Base-by-base conservation (phyloP, 352 stramenopile species). In the Globisporangium splendens region DNA sequence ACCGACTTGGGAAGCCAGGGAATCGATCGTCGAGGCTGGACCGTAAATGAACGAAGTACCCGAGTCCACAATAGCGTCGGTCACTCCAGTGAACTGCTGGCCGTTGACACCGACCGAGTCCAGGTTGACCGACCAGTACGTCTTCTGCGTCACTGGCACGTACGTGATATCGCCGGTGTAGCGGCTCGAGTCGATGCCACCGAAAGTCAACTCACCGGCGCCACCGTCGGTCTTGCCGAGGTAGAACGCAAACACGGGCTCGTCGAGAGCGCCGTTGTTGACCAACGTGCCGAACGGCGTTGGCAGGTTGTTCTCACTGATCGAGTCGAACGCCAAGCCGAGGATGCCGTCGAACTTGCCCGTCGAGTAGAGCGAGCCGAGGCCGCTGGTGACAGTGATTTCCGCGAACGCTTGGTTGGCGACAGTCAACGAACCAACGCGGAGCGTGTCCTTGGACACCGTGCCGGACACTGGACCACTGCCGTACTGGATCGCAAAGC, bases 291-390 rank as follows among this genome's bases (percentile, higher is more conserved):
- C 70, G 67, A 98, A 96, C 5, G 89, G 83, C 11, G 93, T 97
- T 24, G 69, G 69, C 2, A 88, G 73, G 48, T 81, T 71, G 44
- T 88, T 87, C 35, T 96, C 78, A 33, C 68, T 81, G 61, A 98
- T 90, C 35, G 73, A 69, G 49, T 89, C 79, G 56, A 97, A 98
- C 47, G 75, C 93, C 11, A 97, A 62, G 60, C 93, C 93, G 39
- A 97, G 72, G 60, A 98, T 96, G 42, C 93, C 93, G 75, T 98
- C 93, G 68, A 98, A 98, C 44, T 97, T 95, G 49, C 89, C 91
- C 11, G 96, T 57, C 22, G 73, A 81, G 66, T 95, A 98, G 7
- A 83, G 88, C 12, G 91, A 52, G n/a, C 93, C 93, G 8, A 98
- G 73, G 39, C 91, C 93, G 57, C 77, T 89, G 3, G 89, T 92